These are phyloP conservation scores for Saussurea involucrata DNA, from an alignment of 129 eudicot genomes.

Conservation along the genomic window DNA sequence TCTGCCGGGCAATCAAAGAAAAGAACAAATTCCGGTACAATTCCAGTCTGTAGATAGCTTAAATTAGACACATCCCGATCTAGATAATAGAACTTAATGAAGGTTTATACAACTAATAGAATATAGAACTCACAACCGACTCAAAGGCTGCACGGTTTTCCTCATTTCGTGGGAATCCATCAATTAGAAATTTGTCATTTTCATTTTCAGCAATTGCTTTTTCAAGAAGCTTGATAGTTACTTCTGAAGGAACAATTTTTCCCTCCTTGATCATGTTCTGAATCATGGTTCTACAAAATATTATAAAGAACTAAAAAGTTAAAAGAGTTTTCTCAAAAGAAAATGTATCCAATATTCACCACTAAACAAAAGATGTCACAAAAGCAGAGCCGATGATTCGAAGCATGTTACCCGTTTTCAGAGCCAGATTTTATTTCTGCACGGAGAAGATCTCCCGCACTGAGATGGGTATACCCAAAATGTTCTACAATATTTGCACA, in stretches of 20 bases:
- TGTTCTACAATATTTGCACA: conserved; percentile 88
- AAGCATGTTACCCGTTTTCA: conserved; percentile 68
- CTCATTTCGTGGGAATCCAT: conserved; percentile 98
- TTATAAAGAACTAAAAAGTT: background rate
- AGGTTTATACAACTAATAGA: background rate
- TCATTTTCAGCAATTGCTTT: conserved; percentile 75
- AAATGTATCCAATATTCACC: background rate
- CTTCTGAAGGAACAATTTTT: conserved; percentile 94
- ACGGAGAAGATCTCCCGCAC: conserved; percentile 99
- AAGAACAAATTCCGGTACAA: conserved; percentile 77
- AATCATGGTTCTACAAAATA: conserved; percentile 68
- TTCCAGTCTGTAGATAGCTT: conserved; percentile 60
- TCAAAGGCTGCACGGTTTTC: conserved; percentile 97
- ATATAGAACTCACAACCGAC: conserved; percentile 54
- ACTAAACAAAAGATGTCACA: background rate
- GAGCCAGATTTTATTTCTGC: conserved; percentile 96
- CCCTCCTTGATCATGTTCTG: conserved; percentile 98
- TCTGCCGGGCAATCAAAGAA: conserved; percentile 85
- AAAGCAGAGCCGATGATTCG: background rate
- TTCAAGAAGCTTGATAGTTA: conserved; percentile 89
- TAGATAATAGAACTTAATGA: background rate
- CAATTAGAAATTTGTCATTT: conserved; percentile 86
- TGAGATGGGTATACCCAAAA: conserved; percentile 96
- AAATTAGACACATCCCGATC: background rate
- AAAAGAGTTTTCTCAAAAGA: background rate